Conservation (phyloP, 495 filamentous ascomycete species). For the Penicillium goetzii region DNA sequence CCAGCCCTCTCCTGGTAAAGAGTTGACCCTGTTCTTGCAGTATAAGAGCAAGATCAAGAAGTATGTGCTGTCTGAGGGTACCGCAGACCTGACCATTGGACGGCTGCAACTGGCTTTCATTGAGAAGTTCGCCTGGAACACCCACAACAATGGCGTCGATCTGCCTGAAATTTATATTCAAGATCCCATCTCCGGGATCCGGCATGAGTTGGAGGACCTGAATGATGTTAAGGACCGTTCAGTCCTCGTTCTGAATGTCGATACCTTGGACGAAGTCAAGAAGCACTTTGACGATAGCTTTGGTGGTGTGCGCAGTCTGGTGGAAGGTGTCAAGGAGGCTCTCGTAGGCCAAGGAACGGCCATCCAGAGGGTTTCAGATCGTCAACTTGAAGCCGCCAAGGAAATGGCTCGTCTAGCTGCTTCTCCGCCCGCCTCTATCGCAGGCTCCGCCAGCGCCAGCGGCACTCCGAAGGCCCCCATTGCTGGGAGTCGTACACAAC, state of each 20-base stretch:
- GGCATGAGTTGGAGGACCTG: slow-evolving; percentile 93
- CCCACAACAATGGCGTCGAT: slow-evolving; percentile 89
- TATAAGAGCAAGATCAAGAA: slow-evolving; percentile 98
- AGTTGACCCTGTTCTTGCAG: slow-evolving; percentile 94
- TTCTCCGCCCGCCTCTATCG: slow-evolving; percentile 54
- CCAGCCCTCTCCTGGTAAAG: slow-evolving; percentile 78
- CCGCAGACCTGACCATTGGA: slow-evolving; percentile 79
- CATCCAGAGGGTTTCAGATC: slow-evolving; percentile 86
- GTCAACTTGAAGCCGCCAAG: slow-evolving; percentile 88
- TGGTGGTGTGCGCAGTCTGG: slow-evolving; percentile 73
- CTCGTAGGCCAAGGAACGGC: slow-evolving; percentile 78
- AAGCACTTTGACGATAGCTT: slow-evolving; percentile 92
- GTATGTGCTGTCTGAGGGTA: slow-evolving; percentile 83
- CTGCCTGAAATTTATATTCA: slow-evolving; percentile 98
- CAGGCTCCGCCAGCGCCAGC: slow-evolving; percentile 27
- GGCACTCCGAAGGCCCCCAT: slow-evolving; percentile 28
- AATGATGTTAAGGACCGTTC: slow-evolving; percentile 94
- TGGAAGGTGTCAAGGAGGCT: slow-evolving; percentile 78
- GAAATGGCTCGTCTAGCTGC: slow-evolving; percentile 84
- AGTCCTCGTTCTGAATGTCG: slow-evolving; percentile 91
- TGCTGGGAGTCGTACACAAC: slow-evolving; percentile 54
- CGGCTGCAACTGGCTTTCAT: slow-evolving; percentile 96
- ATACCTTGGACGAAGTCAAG: slow-evolving; percentile 95
- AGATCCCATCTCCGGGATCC: slow-evolving; percentile 89
- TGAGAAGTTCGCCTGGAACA: slow-evolving; percentile 98